Evolutionary conservation across 164 flowering plant species (phyloP), one percentile per base, ranked within the genome.

Genomic region (Paratinospora sagittata): DNA sequence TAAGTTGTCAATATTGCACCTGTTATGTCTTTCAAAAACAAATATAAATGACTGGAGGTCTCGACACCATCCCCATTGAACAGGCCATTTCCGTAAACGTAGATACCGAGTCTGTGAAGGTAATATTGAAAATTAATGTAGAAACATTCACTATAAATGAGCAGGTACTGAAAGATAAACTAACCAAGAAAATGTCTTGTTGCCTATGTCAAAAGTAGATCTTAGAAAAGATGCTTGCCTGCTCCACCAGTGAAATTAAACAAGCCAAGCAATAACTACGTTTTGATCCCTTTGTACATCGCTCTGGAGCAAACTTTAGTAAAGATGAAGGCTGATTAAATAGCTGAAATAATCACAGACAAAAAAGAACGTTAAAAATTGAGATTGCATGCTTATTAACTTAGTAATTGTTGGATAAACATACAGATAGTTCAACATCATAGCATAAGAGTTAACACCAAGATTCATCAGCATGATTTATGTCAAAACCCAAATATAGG

Each of bases 41-140:
- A 94, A 94, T 55, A 92, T 85, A 79, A 95, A 95, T 23, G 98
- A 88, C 55, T 85, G 94, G 27, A 95, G 92, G 71, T 92, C 97
- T 49, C 97, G 85, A 81, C 92, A 92, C 97, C 96, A 92, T 70
- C 97, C 98, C 98, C 98, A 95, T 78, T 95, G 96, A 79, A 87
- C 96, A 70, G 97, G 97, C 97, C 97, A 89, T 34, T 87, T 87
- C 36, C 86, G 79, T 36, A 84, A 83, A 63, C 74, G 87, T 36
- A 95, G 77, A 83, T 92, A 89, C 24, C 86, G 84, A 39, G 97
- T 68, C 98, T 94, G 74, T 47, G 57, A 55, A 68, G 39, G 19
- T 14, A 47, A 67, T 27, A 26, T 49, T 13, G 61, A 49, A 1
- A 17, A 26, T n/a, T n/a, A 2, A 16, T 16, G 62, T 27, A 8